phyloP scores from a whole-genome alignment of 2,329 filamentous ascomycete species.

The Aspergillus versicolor region DNA sequence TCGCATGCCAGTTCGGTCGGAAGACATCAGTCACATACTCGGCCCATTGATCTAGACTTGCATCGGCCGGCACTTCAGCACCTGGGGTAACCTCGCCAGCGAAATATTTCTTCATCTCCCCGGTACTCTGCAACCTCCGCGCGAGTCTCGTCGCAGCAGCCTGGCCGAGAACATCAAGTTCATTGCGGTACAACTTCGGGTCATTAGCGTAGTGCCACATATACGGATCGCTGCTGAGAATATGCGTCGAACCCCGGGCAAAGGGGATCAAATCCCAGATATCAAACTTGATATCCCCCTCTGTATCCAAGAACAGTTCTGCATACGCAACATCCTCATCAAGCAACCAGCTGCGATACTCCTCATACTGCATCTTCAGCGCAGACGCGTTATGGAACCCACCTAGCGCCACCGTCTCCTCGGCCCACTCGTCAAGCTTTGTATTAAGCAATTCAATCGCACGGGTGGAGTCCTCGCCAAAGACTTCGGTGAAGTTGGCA shows the following conservation, averaged over 20 bases:
- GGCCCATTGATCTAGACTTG: constrained; percentile 21
- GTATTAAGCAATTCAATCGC: constrained; percentile 22
- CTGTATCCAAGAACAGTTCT: constrained; percentile 30
- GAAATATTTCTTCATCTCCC: constrained; percentile 20
- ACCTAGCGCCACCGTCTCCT: constrained; percentile 24
- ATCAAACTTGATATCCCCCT: constrained; percentile 24
- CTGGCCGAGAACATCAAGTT: constrained; percentile 28
- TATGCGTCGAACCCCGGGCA: constrained; percentile 26
- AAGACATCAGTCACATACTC: constrained; percentile 26
- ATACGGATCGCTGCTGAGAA: constrained; percentile 26
- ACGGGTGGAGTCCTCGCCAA: constrained; percentile 21
- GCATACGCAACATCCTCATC: constrained; percentile 26
- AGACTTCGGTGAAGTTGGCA: constrained; percentile 27
- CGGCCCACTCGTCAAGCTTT: constrained; percentile 28
- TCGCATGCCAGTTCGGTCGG: constrained; percentile 31
- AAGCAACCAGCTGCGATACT: constrained; percentile 29
- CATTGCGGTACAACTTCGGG: constrained; percentile 28
- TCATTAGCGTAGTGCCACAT: constrained; percentile 22
- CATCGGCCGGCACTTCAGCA: background rate
- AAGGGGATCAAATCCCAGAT: constrained; percentile 32
- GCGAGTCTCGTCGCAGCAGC: constrained; percentile 28
- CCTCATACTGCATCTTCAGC: constrained; percentile 25
- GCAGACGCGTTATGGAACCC: constrained; percentile 28
- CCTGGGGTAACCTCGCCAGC: background rate
- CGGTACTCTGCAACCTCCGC: constrained; percentile 20